phyloP scores from a whole-genome alignment of 2,329 filamentous ascomycete genomes.

The Pseudohalonectria lignicola region DNA sequence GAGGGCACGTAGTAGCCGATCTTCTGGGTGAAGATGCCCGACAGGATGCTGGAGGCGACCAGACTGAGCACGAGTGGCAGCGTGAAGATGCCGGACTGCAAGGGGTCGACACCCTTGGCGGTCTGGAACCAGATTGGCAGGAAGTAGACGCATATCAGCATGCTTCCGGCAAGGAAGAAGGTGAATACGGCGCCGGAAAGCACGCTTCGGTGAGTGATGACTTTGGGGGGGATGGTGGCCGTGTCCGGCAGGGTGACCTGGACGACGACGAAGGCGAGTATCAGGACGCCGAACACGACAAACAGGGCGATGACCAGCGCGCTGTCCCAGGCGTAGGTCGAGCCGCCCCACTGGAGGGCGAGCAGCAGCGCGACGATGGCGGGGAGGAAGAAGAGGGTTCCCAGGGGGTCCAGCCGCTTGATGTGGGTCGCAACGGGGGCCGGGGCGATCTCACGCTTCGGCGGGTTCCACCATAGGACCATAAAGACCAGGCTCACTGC shows the following conservation, averaged over 20 bases:
- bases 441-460: conserved; percentile 17
- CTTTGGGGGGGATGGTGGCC: conserved; percentile 42
- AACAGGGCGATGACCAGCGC: conserved; percentile 44
- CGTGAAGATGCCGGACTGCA: conserved; percentile 45
- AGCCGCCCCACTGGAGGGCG: conserved; percentile 53
- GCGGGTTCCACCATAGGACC: conserved; percentile 33
- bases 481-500: conserved; percentile 37
- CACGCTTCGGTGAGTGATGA: conserved; percentile 46
- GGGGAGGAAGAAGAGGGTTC: conserved; percentile 49
- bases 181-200: conserved; percentile 31
- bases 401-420: conserved; percentile 44
- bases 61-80: conserved; percentile 45
- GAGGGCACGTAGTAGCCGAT: conserved; percentile 50
- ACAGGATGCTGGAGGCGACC: conserved; percentile 36
- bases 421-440: conserved; percentile 29
- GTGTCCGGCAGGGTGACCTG: conserved; percentile 42
- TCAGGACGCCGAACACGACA: conserved; percentile 33
- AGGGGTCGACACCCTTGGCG: conserved; percentile 37
- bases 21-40: conserved; percentile 35
- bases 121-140: conserved; percentile 49
- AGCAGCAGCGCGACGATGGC: conserved; percentile 48
- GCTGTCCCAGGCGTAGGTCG: conserved; percentile 37
- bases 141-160: conserved; percentile 45
- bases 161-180: conserved; percentile 34
- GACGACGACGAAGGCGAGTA: conserved; percentile 34